phyloP scores from a whole-genome alignment of 306 rosid genomes.

The Datisca glomerata region DNA sequence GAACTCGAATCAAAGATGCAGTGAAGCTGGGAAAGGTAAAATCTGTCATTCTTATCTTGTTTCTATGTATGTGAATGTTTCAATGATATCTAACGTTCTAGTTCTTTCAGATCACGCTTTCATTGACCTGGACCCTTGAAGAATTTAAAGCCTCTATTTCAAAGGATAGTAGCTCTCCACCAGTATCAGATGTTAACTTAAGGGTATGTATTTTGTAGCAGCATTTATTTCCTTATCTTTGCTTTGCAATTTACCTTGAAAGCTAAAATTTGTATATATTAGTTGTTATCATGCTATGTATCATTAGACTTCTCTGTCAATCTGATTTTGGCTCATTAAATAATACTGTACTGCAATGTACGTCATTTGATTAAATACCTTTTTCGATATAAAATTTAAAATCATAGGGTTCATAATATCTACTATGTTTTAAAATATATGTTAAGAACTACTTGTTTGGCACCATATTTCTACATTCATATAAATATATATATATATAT shows the following conservation, averaged over 20 bases:
- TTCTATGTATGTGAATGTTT: conserved; percentile 13
- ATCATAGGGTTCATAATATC: no score
- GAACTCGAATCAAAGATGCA: conserved; percentile 57
- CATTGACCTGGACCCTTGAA: conserved; percentile 52
- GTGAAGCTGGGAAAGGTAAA: conserved; percentile 83
- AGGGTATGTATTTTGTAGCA: conserved; percentile 25
- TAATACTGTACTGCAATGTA: no score
- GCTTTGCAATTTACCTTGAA: not conserved
- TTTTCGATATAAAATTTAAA: no score
- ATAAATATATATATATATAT: no score
- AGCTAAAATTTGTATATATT: not conserved
- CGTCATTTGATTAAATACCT: no score
- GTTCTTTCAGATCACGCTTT: conserved; percentile 39
- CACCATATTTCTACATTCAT: no score
- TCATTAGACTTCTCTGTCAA: no score
- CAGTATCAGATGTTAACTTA: conserved; percentile 57
- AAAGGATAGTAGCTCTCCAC: conserved; percentile 41
- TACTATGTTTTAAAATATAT: no score
- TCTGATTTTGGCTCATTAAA: no score
- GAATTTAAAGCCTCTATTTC: conserved; percentile 50
- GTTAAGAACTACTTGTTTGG: no score
- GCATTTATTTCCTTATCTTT: conserved; percentile 1
- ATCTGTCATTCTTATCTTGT: conserved; percentile 3
- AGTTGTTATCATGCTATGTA: no score
- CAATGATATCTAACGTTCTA: conserved; percentile 10